Base-by-base conservation (phyloP, 202 grass and related monocot genomes). In the Musa balbisiana region DNA sequence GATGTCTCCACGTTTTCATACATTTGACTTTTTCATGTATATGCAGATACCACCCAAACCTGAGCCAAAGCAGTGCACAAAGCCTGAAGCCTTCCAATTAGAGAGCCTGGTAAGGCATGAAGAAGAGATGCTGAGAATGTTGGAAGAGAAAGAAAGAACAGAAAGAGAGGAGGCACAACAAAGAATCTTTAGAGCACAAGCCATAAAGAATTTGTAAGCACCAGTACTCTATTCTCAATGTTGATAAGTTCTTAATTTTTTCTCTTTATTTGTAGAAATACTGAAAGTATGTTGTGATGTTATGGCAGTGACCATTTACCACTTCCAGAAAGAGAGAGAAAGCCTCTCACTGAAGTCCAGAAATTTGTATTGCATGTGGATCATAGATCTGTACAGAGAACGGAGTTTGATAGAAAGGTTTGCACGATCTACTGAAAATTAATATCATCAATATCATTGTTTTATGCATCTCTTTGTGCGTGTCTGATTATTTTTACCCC, bases 391-490 rank as follows among this genome's bases (percentile, higher is more conserved):
- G 56, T 87, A 11, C 82, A 92, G 21, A 88, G 96, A 90, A 89
- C 87, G 84, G 96, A 95, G 59, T 99, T 99, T 12, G 91, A 99
- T 85, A 92, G 65, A 49, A 92, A 72, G 91, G 91, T 95, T 43
- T 69, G 66, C 71, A 43, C 33, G 33, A 43, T 43, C 33, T 43
- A 6, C 33, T 43, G 33, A 43, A 43, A 43, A 43, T 43, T 43
- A 43, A 43, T 43, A 43, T 43, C 33, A 43, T 43, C 33, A 33
- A 4, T 33, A 33, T 33, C 29, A 33, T 4, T 33, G 29, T 33
- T 33, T 33, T 33, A 33, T 33, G 33, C 33, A 8, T 43, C 33
- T 43, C 33, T 43, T 43, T 43, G 0, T 43, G 33, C 0, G 29
- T 43, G 33, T 43, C 33, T 43, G 33, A 43, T 43, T 43, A 43